Percentiles rank a stretch among this genome's conserved stretches.
Conservation (phyloP, 2,329 filamentous ascomycete genomes). For the Colletotrichum sp. region DNA sequence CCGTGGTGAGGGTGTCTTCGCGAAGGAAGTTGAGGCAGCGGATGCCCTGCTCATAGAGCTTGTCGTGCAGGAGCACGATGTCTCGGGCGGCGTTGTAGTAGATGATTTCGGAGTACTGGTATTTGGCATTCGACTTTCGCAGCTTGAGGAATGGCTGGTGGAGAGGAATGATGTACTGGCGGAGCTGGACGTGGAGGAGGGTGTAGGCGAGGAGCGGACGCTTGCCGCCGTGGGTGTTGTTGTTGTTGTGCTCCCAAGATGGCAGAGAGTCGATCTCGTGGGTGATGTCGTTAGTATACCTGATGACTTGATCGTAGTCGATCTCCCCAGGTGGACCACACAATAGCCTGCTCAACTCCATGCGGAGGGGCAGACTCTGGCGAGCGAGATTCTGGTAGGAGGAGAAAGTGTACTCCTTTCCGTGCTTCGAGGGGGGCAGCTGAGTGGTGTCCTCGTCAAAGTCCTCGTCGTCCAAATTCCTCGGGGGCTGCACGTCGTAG, state of each 20-base stretch:
- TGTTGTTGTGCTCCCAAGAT: conserved; percentile 52
- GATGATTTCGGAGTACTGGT: conserved; percentile 67
- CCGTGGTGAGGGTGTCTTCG: conserved; percentile 64
- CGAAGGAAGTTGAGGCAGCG: conserved; percentile 64
- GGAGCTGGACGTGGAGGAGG: conserved; percentile 63
- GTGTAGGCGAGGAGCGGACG: conserved; percentile 65
- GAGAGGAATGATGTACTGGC: conserved; percentile 66
- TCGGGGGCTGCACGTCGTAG: conserved; percentile 59
- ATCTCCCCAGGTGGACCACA: conserved; percentile 60
- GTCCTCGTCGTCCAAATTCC: conserved; percentile 63
- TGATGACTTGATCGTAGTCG: conserved; percentile 67
- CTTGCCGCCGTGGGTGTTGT: conserved; percentile 46
- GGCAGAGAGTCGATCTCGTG: conserved; percentile 66
- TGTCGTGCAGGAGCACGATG: conserved; percentile 66
- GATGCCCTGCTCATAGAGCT: conserved; percentile 63
- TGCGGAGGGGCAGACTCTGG: conserved; percentile 59
- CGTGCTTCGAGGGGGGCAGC: conserved; percentile 56
- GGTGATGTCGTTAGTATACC: conserved; percentile 65
- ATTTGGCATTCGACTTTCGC: conserved; percentile 64
- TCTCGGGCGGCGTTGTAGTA: conserved; percentile 68
- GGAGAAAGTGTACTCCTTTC: conserved; percentile 60
- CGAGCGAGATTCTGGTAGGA: conserved; percentile 65
- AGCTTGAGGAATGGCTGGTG: conserved; percentile 67
- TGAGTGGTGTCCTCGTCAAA: conserved; percentile 59
- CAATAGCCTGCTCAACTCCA: conserved; percentile 62